A percentile compares a stretch with the other conserved stretches of the same genome.
Evolutionary conservation across 192 early-diverging fungal species (phyloP).

Genomic region (Ambispora gerdemannii): DNA sequence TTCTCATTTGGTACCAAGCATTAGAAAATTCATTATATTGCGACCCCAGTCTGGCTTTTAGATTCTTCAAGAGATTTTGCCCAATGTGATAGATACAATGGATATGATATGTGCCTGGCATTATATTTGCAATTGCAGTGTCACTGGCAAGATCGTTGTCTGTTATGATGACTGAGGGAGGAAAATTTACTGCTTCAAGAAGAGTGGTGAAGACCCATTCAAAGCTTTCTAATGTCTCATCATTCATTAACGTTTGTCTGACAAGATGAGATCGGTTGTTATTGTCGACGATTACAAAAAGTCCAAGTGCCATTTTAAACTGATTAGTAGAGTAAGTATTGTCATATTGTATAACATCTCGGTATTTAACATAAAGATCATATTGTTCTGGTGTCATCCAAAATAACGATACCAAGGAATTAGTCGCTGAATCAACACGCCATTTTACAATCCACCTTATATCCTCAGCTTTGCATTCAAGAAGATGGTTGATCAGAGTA

Average conservation of each 20-base stretch:
- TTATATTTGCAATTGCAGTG: background rate
- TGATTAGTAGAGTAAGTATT: background rate
- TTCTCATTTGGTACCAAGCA: background rate
- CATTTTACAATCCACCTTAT: background rate
- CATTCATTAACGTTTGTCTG: background rate
- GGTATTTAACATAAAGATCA: background rate
- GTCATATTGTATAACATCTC: background rate
- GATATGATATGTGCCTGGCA: background rate
- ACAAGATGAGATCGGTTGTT: background rate
- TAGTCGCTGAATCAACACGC: background rate
- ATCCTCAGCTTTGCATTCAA: background rate
- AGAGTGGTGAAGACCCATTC: background rate
- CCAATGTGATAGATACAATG: conserved; percentile 2
- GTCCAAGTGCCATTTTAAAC: background rate
- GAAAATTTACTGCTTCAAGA: background rate
- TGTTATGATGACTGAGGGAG: background rate
- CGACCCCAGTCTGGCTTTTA: background rate
- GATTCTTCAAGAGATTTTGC: background rate
- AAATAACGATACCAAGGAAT: background rate
- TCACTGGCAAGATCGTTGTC: background rate
- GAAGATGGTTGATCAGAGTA: background rate
- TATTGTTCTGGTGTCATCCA: background rate
- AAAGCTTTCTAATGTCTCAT: conserved; percentile 2
- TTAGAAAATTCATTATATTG: background rate
- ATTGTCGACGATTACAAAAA: background rate